phyloP scores from a whole-genome alignment of 2,329 filamentous ascomycete species.

The Aspergillus quadricinctus region DNA sequence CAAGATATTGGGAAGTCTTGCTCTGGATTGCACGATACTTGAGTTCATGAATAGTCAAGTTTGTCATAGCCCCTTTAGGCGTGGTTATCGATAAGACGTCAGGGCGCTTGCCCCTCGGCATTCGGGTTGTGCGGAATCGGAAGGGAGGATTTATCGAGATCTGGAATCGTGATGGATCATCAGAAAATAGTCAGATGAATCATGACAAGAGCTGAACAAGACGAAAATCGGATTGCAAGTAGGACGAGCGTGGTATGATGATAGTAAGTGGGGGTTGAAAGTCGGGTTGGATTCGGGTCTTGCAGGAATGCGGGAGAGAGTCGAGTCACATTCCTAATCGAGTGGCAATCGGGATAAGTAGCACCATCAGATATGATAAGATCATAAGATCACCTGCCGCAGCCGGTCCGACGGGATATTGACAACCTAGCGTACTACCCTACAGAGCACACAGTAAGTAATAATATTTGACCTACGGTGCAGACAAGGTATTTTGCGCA shows the following conservation, averaged over 20 bases:
- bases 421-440: too few relatives aligned
- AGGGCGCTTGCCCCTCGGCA: background rate
- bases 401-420: background rate
- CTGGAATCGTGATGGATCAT: background rate
- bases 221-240: background rate
- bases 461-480: too few relatives aligned
- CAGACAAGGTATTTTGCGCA: too few relatives aligned
- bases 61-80: background rate
- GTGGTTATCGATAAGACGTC: background rate
- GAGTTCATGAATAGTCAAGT: background rate
- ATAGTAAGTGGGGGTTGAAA: background rate
- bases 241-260: conserved; percentile 1
- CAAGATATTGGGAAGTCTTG: background rate
- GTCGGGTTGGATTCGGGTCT: background rate
- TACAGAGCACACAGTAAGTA: too few relatives aligned
- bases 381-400: conserved; percentile 11
- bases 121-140: background rate
- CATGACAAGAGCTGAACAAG: background rate
- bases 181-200: background rate
- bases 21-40: background rate
- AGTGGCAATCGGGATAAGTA: conserved; percentile 4
- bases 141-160: background rate
- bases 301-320: conserved; percentile 4
- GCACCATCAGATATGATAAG: conserved; percentile 24
- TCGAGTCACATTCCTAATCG: conserved; percentile 5